Evolutionary conservation across 495 filamentous ascomycete genomes (phyloP), one percentile per base, ranked within the genome.

Genomic region (Pseudevernia furfuracea): DNA sequence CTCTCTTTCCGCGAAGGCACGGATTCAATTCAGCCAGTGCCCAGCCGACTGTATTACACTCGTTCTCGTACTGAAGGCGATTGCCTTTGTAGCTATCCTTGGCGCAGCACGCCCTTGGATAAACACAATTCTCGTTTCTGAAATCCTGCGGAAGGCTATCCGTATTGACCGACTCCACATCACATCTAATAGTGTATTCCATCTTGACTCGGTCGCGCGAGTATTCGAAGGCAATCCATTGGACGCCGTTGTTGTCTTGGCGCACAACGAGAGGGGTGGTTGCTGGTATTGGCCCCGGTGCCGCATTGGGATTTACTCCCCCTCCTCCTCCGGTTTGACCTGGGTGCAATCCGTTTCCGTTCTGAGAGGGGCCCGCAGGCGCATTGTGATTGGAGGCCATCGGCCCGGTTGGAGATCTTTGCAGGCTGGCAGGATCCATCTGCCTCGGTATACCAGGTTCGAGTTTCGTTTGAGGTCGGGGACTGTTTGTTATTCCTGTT

Each of bases 171-270:
- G 92, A 96, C 76, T 97, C 94, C 30, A 97, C 94, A 70, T 98
- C 94, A 71, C 94, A 98, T 41, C 94, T 88, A 71, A 98, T 98
- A 1, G 92, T 96, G 75, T 98, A 98, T 74, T 96, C 94, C 91
- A 97, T 96, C 84, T 98, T 98, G 67, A 98, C 92, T 37, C 94
- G 82, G 73, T 98, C 94, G 34, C 94, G 86, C 21, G 95, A 97
- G 74, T 98, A 98, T 71, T 98, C 94, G 64, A 98, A 98, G 4
- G 92, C 91, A 67, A 98, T 98, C 94, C 94, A 97, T 72, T 98
- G 94, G 15, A 97, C 94, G 21, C 94, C 94, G 68, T 96, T 97
- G 70, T 89, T 89, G 71, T 97, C 94, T 74, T 97, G 93, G 65
- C 93, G 81, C 44, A 97, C 94, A 10, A 98, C 93, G 7, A 96